A percentile compares a stretch with the other conserved stretches of the same genome.
phyloP scores from a whole-genome alignment of 306 rosid genomes.

The Malus sylvestris region DNA sequence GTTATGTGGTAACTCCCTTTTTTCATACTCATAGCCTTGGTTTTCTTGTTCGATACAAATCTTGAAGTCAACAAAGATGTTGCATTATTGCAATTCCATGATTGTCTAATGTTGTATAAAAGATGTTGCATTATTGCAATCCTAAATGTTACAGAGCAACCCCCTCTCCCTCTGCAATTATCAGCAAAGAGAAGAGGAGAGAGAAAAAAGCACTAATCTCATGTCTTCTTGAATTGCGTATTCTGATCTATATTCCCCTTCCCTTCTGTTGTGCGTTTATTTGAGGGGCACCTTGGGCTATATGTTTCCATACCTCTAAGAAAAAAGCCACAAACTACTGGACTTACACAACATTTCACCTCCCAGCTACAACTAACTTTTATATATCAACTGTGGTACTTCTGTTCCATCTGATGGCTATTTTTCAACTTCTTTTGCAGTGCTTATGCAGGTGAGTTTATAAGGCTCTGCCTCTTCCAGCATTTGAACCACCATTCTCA shows the following conservation, averaged over 20 bases:
- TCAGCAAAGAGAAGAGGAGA: too few relatives aligned
- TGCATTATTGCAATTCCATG: neutral
- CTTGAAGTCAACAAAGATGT: neutral
- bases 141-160: too few relatives aligned
- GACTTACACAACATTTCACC: neutral
- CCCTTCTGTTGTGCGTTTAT: neutral
- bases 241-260: neutral
- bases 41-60: neutral
- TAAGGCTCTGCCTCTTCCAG: conserved; percentile 71
- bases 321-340: neutral
- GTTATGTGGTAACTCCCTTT: neutral
- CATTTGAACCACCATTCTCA: conserved; percentile 87
- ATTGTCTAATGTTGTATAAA: neutral
- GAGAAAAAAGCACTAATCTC: neutral
- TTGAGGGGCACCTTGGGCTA: neutral
- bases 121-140: too few relatives aligned
- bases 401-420: neutral
- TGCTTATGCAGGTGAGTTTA: conserved; percentile 24
- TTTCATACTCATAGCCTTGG: neutral
- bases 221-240: neutral
- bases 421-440: conserved; percentile 28
- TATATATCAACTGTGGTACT: neutral
- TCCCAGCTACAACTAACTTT: neutral
- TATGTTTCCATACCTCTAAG: too few relatives aligned
- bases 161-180: too few relatives aligned